Conservation (phyloP, 345 rosid genomes). For the Reutealis trisperma region DNA sequence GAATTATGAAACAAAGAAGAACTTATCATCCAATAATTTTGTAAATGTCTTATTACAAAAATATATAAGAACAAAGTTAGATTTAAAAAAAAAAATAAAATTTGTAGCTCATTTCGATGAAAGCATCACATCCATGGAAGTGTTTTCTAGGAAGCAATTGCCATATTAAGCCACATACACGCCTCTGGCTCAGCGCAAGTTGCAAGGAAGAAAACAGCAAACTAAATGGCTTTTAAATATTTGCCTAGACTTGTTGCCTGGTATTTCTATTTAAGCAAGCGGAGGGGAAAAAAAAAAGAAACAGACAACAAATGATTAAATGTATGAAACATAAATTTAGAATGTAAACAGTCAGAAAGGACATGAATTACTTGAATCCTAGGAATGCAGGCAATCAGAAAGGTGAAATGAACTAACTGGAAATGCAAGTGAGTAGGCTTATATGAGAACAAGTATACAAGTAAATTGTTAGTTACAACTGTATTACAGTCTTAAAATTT, state of each 20-base stretch:
- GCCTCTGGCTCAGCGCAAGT: not conserved
- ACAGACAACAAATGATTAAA: not conserved
- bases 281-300: not conserved
- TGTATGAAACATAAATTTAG: not conserved
- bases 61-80: not conserved
- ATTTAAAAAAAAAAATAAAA: not conserved
- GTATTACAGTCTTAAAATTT: constrained; percentile 3
- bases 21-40: not conserved
- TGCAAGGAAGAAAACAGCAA: not conserved
- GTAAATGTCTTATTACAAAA: not conserved
- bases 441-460: not conserved
- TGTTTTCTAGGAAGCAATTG: not conserved
- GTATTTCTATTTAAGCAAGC: constrained; percentile 21
- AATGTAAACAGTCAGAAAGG: not conserved
- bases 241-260: constrained; percentile 13
- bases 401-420: not conserved
- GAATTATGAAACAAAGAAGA: not conserved
- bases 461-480: not conserved
- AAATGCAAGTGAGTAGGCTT: not conserved
- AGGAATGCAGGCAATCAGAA: not conserved
- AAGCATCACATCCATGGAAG: not conserved
- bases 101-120: not conserved
- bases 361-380: not conserved
- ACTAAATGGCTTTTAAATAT: not conserved
- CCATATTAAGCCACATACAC: not conserved